Conservation (phyloP, 805 yeast genomes). For the Monosporozyma aerobia region DNA sequence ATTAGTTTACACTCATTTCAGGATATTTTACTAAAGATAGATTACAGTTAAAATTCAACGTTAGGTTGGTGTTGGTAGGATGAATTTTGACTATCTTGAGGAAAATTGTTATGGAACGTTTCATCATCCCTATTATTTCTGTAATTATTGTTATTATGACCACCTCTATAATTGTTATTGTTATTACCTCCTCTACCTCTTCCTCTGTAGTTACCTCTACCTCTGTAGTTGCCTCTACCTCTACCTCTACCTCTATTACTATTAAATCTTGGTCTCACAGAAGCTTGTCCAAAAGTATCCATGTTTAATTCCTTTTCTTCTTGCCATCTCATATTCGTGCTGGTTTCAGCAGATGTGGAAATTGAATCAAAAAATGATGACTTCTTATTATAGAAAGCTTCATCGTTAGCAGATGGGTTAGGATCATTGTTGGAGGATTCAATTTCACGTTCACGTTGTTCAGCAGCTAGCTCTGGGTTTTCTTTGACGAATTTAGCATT, state of each 20-base stretch:
- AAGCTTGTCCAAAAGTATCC: constrained; percentile 77
- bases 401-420: constrained; percentile 7
- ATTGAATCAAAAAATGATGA: constrained; percentile 85
- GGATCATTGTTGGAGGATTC: constrained; percentile 2
- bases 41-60: constrained; percentile 7
- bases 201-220: constrained; percentile 18
- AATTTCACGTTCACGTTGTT: constrained; percentile 13
- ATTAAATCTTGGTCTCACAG: constrained; percentile 36
- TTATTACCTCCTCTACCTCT: constrained; percentile 13
- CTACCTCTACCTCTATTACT: constrained; percentile 29
- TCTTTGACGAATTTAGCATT: constrained; percentile 64
- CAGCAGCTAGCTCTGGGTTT: constrained; percentile 29
- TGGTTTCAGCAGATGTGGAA: constrained; percentile 54
- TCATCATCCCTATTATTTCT: constrained; percentile 5
- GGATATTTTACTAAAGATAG: not conserved
- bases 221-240: constrained; percentile 21
- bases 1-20: not conserved
- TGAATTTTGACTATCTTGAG: not conserved
- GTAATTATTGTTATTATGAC: constrained; percentile 10
- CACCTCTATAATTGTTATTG: not conserved
- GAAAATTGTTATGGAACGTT: constrained; percentile 1
- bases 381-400: constrained; percentile 57
- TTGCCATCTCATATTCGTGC: constrained; percentile 48
- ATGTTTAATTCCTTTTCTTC: constrained; percentile 64
- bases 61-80: not conserved